phyloP scores from a whole-genome alignment of 2,329 filamentous ascomycete genomes.

The Diaporthe sp. region DNA sequence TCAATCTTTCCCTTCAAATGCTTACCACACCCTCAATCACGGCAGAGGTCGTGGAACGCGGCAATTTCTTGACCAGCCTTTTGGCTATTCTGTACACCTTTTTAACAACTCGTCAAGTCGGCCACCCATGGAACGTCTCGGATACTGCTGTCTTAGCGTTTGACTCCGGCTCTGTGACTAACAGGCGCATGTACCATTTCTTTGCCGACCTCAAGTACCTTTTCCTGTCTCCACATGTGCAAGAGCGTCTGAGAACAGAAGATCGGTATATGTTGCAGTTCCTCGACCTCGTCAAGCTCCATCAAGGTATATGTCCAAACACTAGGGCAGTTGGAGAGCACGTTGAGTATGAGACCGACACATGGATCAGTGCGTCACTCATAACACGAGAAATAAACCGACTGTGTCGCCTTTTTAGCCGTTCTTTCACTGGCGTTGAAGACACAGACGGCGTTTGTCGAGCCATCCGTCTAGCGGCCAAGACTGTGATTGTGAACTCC shows the following conservation, averaged over 20 bases:
- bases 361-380: slow-evolving; percentile 96
- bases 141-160: slow-evolving; percentile 90
- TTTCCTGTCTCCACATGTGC: slow-evolving; percentile 88
- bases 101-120: slow-evolving; percentile 94
- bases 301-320: slow-evolving; percentile 97
- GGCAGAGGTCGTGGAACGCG: slow-evolving; percentile 92
- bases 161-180: slow-evolving; percentile 94
- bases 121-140: slow-evolving; percentile 90
- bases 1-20: slow-evolving; percentile 97
- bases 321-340: slow-evolving; percentile 92
- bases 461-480: slow-evolving; percentile 82
- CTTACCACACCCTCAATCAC: slow-evolving; percentile 97
- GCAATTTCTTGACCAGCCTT: slow-evolving; percentile 95
- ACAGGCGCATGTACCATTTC: slow-evolving; percentile 96
- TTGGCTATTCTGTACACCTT: slow-evolving; percentile 99
- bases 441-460: slow-evolving; percentile 77
- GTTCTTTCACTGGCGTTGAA: slow-evolving; percentile 81
- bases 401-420: slow-evolving; percentile 88
- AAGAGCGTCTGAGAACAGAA: slow-evolving; percentile 85
- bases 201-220: slow-evolving; percentile 95
- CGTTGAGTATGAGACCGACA: slow-evolving; percentile 97
- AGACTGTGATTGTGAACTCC: slow-evolving; percentile 89
- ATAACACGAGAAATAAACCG: slow-evolving; percentile 96
- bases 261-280: slow-evolving; percentile 93
- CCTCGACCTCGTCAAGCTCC: slow-evolving; percentile 92